A percentile compares a stretch with the other conserved stretches of the same genome.
phyloP scores from a whole-genome alignment of 495 filamentous ascomycete genomes.

The Neurospora sp. region DNA sequence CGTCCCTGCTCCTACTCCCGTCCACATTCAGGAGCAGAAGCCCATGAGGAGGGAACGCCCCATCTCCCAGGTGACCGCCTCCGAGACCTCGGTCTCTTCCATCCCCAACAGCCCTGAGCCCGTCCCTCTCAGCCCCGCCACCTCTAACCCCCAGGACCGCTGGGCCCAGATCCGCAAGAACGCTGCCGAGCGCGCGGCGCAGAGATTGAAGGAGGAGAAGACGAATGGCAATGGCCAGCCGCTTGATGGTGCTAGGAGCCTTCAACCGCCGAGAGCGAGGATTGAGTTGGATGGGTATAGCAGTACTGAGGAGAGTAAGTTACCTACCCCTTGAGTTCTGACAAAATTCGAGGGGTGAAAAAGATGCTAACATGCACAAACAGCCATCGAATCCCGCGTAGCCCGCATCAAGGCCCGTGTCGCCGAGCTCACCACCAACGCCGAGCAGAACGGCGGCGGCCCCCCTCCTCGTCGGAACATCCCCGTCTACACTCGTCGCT shows the following conservation, averaged over 20 bases:
- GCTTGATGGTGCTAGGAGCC: slow-evolving; percentile 17
- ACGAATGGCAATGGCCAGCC: slow-evolving; percentile 4
- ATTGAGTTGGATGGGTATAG: slow-evolving; percentile 65
- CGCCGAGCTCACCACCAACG: slow-evolving; percentile 77
- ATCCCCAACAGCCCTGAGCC: neutral
- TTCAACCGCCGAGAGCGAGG: slow-evolving; percentile 35
- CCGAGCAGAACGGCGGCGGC: slow-evolving; percentile 5
- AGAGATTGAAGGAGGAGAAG: slow-evolving; percentile 46
- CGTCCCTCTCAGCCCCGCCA: neutral
- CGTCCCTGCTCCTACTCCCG: slow-evolving; percentile 11
- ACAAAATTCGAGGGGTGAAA: neutral
- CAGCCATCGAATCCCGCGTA: slow-evolving; percentile 90
- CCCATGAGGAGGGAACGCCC: slow-evolving; percentile 5
- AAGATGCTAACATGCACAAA: slow-evolving; percentile 15
- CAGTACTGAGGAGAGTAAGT: slow-evolving; percentile 91
- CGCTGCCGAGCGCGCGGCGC: slow-evolving; percentile 66
- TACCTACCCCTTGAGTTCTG: no score
- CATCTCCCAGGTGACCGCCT: slow-evolving; percentile 3
- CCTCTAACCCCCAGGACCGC: slow-evolving; percentile 43
- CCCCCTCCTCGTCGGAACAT: neutral
- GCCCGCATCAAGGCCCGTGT: slow-evolving; percentile 97
- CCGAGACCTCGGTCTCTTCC: slow-evolving; percentile 15
- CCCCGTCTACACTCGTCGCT: neutral
- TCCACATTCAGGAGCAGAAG: neutral
- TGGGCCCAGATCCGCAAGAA: slow-evolving; percentile 97